A percentile compares a stretch with the other conserved stretches of the same genome.
These are phyloP conservation scores for Mychonastes homosphaera DNA, from an alignment of 139 green algal species.

Conservation along the genomic window DNA sequence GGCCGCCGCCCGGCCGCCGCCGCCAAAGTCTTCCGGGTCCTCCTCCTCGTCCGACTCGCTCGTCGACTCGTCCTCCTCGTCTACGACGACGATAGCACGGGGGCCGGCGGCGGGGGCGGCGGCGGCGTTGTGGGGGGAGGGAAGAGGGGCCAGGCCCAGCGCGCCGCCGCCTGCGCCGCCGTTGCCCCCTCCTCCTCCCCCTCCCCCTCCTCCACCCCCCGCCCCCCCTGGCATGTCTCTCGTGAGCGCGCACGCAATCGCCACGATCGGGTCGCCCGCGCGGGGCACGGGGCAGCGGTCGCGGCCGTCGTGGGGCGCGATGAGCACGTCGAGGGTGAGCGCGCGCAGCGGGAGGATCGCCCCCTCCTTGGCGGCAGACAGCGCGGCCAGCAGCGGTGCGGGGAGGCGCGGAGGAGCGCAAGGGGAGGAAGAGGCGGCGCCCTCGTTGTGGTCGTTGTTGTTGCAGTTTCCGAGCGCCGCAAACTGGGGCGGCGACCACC, in stretches of 20 bases:
- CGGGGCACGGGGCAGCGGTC: conserved; percentile 5
- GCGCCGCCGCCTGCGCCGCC: neutral
- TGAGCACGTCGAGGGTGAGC: conserved; percentile 45
- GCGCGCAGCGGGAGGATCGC: conserved; percentile 42
- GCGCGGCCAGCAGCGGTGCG: conserved; percentile 3
- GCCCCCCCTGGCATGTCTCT: neutral
- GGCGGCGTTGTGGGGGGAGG: too few relatives aligned
- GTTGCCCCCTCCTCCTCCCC: conserved; percentile 7
- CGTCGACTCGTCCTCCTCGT: neutral
- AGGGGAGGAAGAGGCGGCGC: neutral
- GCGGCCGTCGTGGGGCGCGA: conserved; percentile 32
- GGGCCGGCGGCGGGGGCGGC: too few relatives aligned
- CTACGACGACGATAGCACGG: too few relatives aligned
- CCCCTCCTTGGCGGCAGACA: conserved; percentile 24
- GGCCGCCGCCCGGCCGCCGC: neutral
- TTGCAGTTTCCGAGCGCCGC: neutral
- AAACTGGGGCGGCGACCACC: neutral
- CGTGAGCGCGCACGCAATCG: conserved; percentile 35
- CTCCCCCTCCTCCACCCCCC: neutral
- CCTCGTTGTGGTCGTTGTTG: neutral
- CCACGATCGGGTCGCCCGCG: conserved; percentile 44
- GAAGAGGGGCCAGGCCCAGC: neutral
- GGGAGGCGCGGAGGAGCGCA: neutral
- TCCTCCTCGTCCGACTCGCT: neutral
- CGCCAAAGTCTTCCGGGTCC: neutral